Evolutionary conservation across 2,329 filamentous ascomycete species (phyloP).

Genomic region (Hypomyces rosellus): DNA sequence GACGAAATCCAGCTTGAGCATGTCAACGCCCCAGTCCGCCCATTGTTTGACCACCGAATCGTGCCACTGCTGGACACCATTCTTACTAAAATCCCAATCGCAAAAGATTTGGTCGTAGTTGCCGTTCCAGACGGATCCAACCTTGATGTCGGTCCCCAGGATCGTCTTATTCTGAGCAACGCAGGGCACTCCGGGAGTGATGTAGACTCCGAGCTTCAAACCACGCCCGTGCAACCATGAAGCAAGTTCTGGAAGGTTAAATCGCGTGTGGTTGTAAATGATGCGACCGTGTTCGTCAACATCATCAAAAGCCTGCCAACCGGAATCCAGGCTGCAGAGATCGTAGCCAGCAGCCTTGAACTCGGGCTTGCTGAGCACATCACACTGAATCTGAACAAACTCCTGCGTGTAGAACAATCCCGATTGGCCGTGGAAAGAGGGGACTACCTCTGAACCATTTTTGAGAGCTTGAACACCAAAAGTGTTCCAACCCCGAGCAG

Average conservation of each 20-base stretch:
- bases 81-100: constrained; percentile 10
- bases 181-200: constrained; percentile 12
- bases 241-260: constrained; percentile 10
- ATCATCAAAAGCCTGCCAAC: constrained; percentile 17
- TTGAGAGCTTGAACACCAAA: constrained; percentile 5
- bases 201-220: constrained; percentile 9
- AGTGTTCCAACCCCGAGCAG: constrained; percentile 8
- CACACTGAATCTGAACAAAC: constrained; percentile 12
- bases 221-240: constrained; percentile 8
- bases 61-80: constrained; percentile 12
- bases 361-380: constrained; percentile 3
- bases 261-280: constrained; percentile 9
- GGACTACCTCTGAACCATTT: constrained; percentile 2
- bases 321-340: constrained; percentile 19
- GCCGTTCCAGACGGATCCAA: constrained; percentile 2
- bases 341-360: constrained; percentile 11
- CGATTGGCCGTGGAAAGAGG: constrained; percentile 8
- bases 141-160: constrained; percentile 4
- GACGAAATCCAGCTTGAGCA: constrained; percentile 12
- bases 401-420: constrained; percentile 7
- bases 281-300: constrained; percentile 10
- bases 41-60: constrained; percentile 9
- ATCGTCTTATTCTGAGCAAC: constrained; percentile 10
- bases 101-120: constrained; percentile 13
- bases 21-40: constrained; percentile 12